Percentiles rank a stretch among this genome's conserved stretches.
phyloP scores from a whole-genome alignment of 306 rosid genomes.

The Cercis canadensis region DNA sequence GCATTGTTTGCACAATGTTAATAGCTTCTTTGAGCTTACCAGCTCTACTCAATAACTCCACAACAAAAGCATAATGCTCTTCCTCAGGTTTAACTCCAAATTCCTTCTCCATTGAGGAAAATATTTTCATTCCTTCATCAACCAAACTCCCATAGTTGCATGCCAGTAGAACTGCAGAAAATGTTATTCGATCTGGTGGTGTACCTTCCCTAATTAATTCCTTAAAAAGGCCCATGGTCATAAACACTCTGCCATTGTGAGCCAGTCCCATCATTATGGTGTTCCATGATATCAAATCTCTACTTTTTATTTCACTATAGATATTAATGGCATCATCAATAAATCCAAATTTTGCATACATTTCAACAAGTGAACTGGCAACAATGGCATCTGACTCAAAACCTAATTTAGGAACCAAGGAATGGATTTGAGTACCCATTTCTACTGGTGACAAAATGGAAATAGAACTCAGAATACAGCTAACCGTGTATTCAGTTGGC shows the following conservation, averaged over 20 bases:
- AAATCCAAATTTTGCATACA: constrained; percentile 75
- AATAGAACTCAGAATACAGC: constrained; percentile 67
- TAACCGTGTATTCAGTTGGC: constrained; percentile 73
- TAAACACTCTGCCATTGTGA: constrained; percentile 54
- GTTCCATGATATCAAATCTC: constrained; percentile 85
- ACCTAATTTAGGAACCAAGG: constrained; percentile 69
- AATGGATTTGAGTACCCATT: constrained; percentile 70
- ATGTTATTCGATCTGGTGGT: constrained; percentile 65
- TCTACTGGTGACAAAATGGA: constrained; percentile 59
- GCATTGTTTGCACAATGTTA: constrained; percentile 53
- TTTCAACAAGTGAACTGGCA: constrained; percentile 69
- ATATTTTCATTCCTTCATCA: constrained; percentile 67
- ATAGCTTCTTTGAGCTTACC: constrained; percentile 75
- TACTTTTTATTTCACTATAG: constrained; percentile 51
- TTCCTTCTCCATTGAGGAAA: constrained; percentile 64
- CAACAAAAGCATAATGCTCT: constrained; percentile 62
- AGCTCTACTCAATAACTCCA: constrained; percentile 68
- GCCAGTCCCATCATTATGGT: constrained; percentile 72
- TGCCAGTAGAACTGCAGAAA: constrained; percentile 68
- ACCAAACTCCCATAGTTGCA: constrained; percentile 69
- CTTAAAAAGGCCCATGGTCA: constrained; percentile 52
- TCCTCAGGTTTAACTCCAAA: constrained; percentile 61
- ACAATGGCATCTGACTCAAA: constrained; percentile 68
- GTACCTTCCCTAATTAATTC: constrained; percentile 51
- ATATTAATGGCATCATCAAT: constrained; percentile 58